Base-by-base conservation (phyloP, 2,329 filamentous ascomycete genomes). In the Mycosphaerella arachidis region DNA sequence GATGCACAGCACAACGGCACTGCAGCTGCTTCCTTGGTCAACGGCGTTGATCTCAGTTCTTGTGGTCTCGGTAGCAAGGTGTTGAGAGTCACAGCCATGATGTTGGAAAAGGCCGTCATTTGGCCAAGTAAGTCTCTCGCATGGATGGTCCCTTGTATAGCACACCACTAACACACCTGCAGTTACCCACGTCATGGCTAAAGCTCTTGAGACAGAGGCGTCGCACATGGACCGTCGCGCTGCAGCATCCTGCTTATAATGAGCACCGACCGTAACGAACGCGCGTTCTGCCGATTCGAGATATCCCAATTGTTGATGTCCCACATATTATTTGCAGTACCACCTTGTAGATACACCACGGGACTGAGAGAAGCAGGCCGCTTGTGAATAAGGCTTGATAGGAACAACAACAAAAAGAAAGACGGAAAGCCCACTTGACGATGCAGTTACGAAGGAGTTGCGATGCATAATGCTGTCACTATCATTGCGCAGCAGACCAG, bases 21-120 rank as follows among this genome's bases (percentile, higher is more conserved):
- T 48, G 10, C 30, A n/a, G 10, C 10, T 20, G 30, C 40, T 43
- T 81, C 62, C 78, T 81, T 67, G 60, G 56, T 63, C 16, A 69
- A 67, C 29, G 67, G 67, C 24, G 65, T 71, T 18, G 68, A 71
- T 80, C 82, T 68, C 82, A 87, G 69, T 4, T 73, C 73, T 53
- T 86, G 85, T 57, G 92, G 93, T 37, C 94, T 90, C 73, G 92
- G 90, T 29, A 88, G 89, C 63, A 94, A 92, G 78, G 86, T 97
- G 52, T 78, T 97, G 68, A 84, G 90, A 69, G 84, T 94, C 57
- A 94, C 90, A 64, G 90, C 92, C 52, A 89, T 91, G 76, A 89
- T 95, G 82, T 82, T 97, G 63, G 89, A 92, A 67, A 91, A 91
- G 76, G 89, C 91, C 63, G 89, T 90, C 65, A 91, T 96, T 30